phyloP scores from a whole-genome alignment of 768 basidiomycete species.

The Phylloporus rhodoxanthus region DNA sequence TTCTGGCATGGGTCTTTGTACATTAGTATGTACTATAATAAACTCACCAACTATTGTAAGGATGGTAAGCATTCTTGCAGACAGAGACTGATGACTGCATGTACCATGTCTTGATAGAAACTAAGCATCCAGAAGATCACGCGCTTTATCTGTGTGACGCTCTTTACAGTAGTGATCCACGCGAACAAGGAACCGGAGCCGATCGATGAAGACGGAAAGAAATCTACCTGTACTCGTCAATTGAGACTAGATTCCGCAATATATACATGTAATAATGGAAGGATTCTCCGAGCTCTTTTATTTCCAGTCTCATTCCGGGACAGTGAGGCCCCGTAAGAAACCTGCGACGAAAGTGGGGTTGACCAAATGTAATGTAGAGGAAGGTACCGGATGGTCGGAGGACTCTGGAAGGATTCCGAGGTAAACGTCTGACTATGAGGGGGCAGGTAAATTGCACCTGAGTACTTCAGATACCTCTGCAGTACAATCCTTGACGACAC shows the following conservation, averaged over 20 bases:
- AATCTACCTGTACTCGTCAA: slow-evolving; percentile 44
- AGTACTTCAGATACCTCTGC: slow-evolving; percentile 73
- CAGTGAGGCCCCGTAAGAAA: slow-evolving; percentile 45
- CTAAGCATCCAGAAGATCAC: slow-evolving; percentile 31
- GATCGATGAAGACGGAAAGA: slow-evolving; percentile 24
- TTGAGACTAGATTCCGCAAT: slow-evolving; percentile 53
- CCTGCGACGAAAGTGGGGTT: slow-evolving; percentile 78
- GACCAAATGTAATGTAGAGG: slow-evolving; percentile 82
- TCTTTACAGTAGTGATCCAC: slow-evolving; percentile 77
- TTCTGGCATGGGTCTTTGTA: slow-evolving; percentile 65
- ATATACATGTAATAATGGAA: slow-evolving; percentile 84
- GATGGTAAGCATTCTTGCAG: slow-evolving; percentile 27
- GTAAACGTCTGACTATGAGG: not conserved
- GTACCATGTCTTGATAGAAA: slow-evolving; percentile 36
- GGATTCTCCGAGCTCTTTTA: slow-evolving; percentile 66
- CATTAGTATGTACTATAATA: not conserved
- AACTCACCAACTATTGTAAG: slow-evolving; percentile 19
- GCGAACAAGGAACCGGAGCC: slow-evolving; percentile 53
- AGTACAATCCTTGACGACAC: slow-evolving; percentile 64
- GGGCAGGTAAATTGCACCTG: slow-evolving; percentile 36
- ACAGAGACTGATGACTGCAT: slow-evolving; percentile 4
- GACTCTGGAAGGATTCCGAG: slow-evolving; percentile 38
- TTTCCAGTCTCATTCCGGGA: slow-evolving; percentile 54
- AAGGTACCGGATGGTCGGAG: slow-evolving; percentile 58
- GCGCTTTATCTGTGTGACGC: slow-evolving; percentile 1